Base-by-base conservation (phyloP, 495 filamentous ascomycete genomes). In the Aspergillus bridgeri region DNA sequence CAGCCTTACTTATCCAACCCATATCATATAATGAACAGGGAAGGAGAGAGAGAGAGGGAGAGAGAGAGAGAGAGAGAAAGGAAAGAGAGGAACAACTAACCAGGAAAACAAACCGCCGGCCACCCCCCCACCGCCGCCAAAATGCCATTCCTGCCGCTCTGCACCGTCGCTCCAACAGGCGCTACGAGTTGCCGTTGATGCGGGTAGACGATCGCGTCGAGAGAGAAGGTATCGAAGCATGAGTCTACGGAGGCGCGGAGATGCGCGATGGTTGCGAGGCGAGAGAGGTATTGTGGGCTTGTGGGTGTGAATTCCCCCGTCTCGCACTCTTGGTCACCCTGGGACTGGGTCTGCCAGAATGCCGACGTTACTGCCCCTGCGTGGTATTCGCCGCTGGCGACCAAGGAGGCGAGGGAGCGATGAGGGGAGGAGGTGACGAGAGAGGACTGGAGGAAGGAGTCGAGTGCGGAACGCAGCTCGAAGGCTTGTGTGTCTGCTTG, bases 171-270 rank as follows among this genome's bases (percentile, higher is more conserved):
- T 4, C 85, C 85, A 46, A 86, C 65, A 42, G 76, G 74, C 15
- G 86, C 83, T 17, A 85, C 81, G 1, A 89, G 70, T 48, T 85
- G 85, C 56, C 78, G 77, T 59, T 89, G 86, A 64, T 88, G 81
- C 9, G 85, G 86, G 63, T 88, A 89, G 56, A 86, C 78, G 23
- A 88, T 51, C 0, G 79, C 84, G 61, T 86, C 83, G 1, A 89
- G 65, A 3, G 65, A 58, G 51, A 83, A 65, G 1, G 54, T 42
- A 1, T 64, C 61, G 57, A 88, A 86, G 0, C 78, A 82, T 11
- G 51, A n/a, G 7, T 69, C 50, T 3, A 88, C 63, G 0, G 75
- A 66, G 2, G 66, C 54, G 18, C 76, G 83, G 21, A 88, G 70
- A 17, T 72, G 61, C 1, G 62, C 60, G 51, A 87, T 86, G 0